Evolutionary conservation across 2,329 filamentous ascomycete genomes (phyloP), one percentile per base, ranked within the genome.

Genomic region (Ophiocordyceps camponoti-floridani): DNA sequence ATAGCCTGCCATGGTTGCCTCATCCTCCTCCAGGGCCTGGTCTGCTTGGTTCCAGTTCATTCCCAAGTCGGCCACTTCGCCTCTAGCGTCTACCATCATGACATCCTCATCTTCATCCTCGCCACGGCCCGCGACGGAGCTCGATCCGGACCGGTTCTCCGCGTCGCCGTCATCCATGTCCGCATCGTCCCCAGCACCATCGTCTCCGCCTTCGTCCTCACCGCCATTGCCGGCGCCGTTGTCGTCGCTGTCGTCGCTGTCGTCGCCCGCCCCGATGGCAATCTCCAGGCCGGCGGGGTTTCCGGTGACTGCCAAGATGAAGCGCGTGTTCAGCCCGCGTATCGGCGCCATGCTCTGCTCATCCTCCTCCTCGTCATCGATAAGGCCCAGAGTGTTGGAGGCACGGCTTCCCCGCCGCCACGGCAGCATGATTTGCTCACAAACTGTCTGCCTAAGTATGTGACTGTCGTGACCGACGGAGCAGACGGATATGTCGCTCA

Each of bases 401-500:
- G 82, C 91, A 46, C 77, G 73, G 56, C 91, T 96, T 6, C 91
- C 91, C 51, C 82, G 76, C 30, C 79, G 76, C 91, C 91, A 98
- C 1, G 83, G 75, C 52, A 80, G 82, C 48, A 98, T 75, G 54
- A 96, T 73, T 60, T 98, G 86, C 59, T 96, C 86, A 56, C 91
- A 98, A 37, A 98, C 77, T 7, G 82, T 78, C 44, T 77, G 79
- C 35, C 87, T 76, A 40, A 98, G 67, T 16, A 96, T 77, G 47
- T 84, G 71, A 49, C 79, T 75, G 55, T 98, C 86, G 30, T 77
- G 69, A 1, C 85, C 86, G 42, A 94, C 83, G 44, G 78, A 82
- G 61, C 88, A 95, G 28, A 87, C 87, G 8, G 87, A 77, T 54
- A 98, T 93, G 60, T 98, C 93, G 44, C 80, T 75, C 18, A 98